Percentiles rank a stretch among this genome's conserved stretches.
Evolutionary conservation across 169 alveolate species (phyloP).

Genomic region (Plasmodium vinckei): DNA sequence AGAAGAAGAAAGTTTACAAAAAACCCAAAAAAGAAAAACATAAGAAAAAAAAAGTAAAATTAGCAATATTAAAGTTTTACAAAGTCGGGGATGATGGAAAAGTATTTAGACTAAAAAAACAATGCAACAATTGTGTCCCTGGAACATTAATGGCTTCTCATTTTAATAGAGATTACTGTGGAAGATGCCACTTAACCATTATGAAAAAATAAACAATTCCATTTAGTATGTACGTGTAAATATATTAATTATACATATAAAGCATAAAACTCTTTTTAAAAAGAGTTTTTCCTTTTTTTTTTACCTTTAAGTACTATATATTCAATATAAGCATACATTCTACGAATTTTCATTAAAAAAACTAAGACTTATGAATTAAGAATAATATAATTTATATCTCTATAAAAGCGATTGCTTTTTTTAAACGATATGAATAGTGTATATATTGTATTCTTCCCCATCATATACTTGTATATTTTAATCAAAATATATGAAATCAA

Average conservation of each 20-base stretch:
- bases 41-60: conserved; percentile 98
- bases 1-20: conserved; percentile 94
- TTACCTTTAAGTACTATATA: conserved; percentile 9
- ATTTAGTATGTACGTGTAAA: background rate
- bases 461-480: background rate
- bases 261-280: background rate
- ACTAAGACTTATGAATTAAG: conserved; percentile 30
- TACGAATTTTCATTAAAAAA: conserved; percentile 15
- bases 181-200: conserved; percentile 96
- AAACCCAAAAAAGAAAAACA: conserved; percentile 96
- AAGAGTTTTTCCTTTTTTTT: background rate
- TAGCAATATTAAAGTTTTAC: conserved; percentile 96
- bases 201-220: conserved; percentile 77
- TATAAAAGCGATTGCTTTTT: background rate
- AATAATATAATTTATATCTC: conserved; percentile 27
- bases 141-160: conserved; percentile 99
- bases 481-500: background rate
- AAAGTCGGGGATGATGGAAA: conserved; percentile 96
- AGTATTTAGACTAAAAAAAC: conserved; percentile 95
- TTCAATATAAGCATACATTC: background rate
- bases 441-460: background rate
- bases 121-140: conserved; percentile 96
- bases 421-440: background rate
- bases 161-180: conserved; percentile 98
- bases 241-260: background rate